A percentile compares a stretch with the other conserved stretches of the same genome.
Conservation (phyloP, 306 rosid genomes). For the Trifolium fragiferum region DNA sequence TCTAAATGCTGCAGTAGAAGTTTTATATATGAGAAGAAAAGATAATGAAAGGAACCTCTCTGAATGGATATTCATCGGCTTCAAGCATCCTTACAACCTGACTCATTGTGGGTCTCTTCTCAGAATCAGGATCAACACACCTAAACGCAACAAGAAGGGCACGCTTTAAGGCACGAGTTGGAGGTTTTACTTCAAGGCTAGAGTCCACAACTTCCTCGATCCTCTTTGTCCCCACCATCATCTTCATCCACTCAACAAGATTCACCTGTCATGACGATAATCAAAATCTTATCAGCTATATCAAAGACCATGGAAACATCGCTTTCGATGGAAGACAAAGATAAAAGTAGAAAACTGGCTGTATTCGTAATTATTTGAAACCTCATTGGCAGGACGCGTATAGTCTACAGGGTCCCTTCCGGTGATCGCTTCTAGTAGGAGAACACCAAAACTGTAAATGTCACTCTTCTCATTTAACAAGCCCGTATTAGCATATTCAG, state of each 20-base stretch:
- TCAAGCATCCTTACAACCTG: constrained; percentile 94
- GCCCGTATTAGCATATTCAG: constrained; percentile 94
- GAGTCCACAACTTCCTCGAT: constrained; percentile 89
- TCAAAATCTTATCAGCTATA: constrained; percentile 32
- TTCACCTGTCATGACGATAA: constrained; percentile 69
- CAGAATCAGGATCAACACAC: constrained; percentile 91
- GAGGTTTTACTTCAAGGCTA: constrained; percentile 74
- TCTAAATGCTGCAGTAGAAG: neutral
- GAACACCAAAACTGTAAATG: constrained; percentile 94
- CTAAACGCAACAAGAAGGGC: constrained; percentile 84
- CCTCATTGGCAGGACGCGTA: constrained; percentile 83
- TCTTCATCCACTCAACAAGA: constrained; percentile 97
- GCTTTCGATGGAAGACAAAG: neutral
- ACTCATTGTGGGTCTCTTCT: constrained; percentile 94
- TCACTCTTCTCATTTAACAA: constrained; percentile 95
- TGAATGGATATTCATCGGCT: constrained; percentile 87
- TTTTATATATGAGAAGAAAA: constrained; percentile 18
- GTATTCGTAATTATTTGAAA: constrained; percentile 25
- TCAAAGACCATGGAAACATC: constrained; percentile 8
- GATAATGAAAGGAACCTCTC: constrained; percentile 64
- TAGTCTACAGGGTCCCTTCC: constrained; percentile 99
- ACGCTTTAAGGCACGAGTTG: constrained; percentile 76
- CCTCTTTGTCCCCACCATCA: constrained; percentile 94
- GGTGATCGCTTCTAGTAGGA: constrained; percentile 80
- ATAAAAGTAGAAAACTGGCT: neutral